These are phyloP conservation scores for Pisolithus tinctorius DNA, from an alignment of 768 basidiomycete species.

Conservation along the genomic window DNA sequence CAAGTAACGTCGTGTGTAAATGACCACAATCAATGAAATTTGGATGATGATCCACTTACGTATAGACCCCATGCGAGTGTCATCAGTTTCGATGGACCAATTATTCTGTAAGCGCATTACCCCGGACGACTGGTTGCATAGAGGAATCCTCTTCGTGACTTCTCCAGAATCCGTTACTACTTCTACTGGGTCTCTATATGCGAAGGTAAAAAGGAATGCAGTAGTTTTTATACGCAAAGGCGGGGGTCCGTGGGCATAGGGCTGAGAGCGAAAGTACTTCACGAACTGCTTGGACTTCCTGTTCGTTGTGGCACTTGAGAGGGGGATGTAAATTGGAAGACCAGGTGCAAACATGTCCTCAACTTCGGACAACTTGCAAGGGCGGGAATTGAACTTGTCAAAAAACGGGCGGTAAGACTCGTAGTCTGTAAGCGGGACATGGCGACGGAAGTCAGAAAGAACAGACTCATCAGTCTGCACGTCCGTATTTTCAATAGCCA, in stretches of 20 bases:
- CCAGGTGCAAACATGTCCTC: slow-evolving; percentile 19
- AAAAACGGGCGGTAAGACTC: slow-evolving; percentile 16
- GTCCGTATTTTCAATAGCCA: slow-evolving; percentile 5
- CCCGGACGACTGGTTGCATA: slow-evolving; percentile 12
- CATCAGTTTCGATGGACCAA: slow-evolving; percentile 5
- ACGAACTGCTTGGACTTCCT: slow-evolving; percentile 15
- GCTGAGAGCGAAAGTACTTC: slow-evolving; percentile 9
- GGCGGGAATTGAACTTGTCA: slow-evolving; percentile 3
- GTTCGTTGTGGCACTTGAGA: slow-evolving; percentile 14
- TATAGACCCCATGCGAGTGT: too few species aligned
- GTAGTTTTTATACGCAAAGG: slow-evolving; percentile 9
- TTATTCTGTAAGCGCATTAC: slow-evolving; percentile 16
- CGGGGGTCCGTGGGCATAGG: neutral
- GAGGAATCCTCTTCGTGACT: slow-evolving; percentile 1
- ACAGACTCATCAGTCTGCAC: slow-evolving; percentile 4
- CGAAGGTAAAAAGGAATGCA: slow-evolving; percentile 15
- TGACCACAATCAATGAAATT: neutral
- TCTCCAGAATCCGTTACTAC: slow-evolving; percentile 3
- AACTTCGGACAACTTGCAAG: slow-evolving; percentile 8
- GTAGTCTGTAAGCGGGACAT: slow-evolving; percentile 14
- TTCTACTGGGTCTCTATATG: slow-evolving; percentile 5
- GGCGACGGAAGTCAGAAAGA: slow-evolving; percentile 9
- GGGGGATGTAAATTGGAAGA: slow-evolving; percentile 15
- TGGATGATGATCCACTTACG: slow-evolving; percentile 1
- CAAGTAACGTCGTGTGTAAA: too few species aligned